phyloP scores from a whole-genome alignment of 352 stramenopile species.

The Globisporangium abappressorium region DNA sequence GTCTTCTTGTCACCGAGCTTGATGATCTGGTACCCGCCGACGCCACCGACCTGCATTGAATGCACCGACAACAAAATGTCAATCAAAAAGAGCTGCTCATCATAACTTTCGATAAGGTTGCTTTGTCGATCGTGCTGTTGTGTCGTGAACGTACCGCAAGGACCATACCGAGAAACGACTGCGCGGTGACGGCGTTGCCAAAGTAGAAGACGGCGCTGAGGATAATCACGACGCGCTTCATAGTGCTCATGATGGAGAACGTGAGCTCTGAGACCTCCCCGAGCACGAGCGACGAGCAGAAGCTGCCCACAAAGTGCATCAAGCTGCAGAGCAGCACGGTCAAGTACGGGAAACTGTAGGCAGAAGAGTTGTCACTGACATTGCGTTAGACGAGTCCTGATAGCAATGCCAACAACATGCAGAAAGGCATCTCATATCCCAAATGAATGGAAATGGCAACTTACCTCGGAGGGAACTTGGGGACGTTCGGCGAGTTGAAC shows the following conservation, averaged over 20 bases:
- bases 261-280: constrained; percentile 86
- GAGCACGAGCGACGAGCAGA: constrained; percentile 78
- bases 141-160: constrained; percentile 40
- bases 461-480: constrained; percentile 50
- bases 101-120: not conserved
- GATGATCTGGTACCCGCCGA: constrained; percentile 77
- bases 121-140: not conserved
- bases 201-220: constrained; percentile 85
- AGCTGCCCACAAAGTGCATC: constrained; percentile 82
- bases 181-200: constrained; percentile 66
- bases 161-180: constrained; percentile 72
- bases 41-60: constrained; percentile 47
- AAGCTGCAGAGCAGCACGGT: constrained; percentile 75
- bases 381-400: constrained; percentile 8
- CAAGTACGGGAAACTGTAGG: constrained; percentile 62
- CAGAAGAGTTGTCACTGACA: constrained; percentile 6
- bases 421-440: not conserved
- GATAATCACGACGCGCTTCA: constrained; percentile 88
- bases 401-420: not conserved
- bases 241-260: constrained; percentile 89
- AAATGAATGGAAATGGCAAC: not conserved
- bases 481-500: constrained; percentile 41
- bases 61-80: constrained; percentile 9
- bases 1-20: constrained; percentile 60
- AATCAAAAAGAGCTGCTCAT: not conserved